Evolutionary conservation across 2,329 filamentous ascomycete genomes (phyloP).

Genomic region (Botrytis fragariae): DNA sequence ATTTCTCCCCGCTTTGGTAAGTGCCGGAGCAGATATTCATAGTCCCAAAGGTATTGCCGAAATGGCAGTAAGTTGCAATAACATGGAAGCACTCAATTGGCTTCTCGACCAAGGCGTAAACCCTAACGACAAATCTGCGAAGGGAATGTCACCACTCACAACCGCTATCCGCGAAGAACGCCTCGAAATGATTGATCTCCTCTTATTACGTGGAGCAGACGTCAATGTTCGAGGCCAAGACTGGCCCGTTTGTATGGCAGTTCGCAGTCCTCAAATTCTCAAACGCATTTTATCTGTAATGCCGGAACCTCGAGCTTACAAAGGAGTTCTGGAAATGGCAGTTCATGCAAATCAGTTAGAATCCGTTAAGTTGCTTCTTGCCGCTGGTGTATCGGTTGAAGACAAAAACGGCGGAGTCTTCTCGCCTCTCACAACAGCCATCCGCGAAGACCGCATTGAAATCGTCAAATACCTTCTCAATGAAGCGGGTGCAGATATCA

Average conservation of each 20-base stretch:
- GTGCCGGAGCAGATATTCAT: conserved; percentile 58
- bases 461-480: conserved; percentile 62
- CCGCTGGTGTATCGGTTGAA: conserved; percentile 56
- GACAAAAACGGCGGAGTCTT: conserved; percentile 73
- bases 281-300: conserved; percentile 57
- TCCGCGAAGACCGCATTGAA: conserved; percentile 59
- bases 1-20: conserved; percentile 56
- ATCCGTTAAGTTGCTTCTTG: conserved; percentile 55
- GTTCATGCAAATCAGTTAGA: conserved; percentile 65
- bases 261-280: conserved; percentile 58
- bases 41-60: conserved; percentile 65
- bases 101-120: conserved; percentile 59
- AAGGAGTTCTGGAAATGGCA: conserved; percentile 66
- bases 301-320: conserved; percentile 58
- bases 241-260: conserved; percentile 70
- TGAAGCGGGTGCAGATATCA: conserved; percentile 61
- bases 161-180: conserved; percentile 63
- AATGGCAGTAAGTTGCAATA: conserved; percentile 60
- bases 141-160: conserved; percentile 61
- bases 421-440: conserved; percentile 64
- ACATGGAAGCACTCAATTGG: conserved; percentile 58
- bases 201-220: conserved; percentile 58
- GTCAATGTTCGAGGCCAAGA: conserved; percentile 63
- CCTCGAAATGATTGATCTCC: conserved; percentile 56
- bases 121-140: conserved; percentile 56